Conservation (phyloP, 768 basidiomycete species). For the Podaxis sp. region DNA sequence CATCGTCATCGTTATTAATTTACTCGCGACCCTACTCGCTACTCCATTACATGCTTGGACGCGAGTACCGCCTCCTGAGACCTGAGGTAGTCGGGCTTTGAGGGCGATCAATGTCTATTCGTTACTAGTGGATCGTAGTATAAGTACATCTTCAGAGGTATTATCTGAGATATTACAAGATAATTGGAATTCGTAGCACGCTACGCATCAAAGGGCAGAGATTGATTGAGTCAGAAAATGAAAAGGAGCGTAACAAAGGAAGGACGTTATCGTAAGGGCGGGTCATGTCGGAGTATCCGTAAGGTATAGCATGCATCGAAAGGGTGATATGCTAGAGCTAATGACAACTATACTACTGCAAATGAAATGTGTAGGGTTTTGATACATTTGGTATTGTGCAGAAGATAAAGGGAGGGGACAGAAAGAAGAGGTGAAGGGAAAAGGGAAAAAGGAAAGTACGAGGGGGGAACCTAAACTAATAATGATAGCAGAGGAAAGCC, state of each 20-base stretch:
- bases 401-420: background rate
- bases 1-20: background rate
- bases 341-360: conserved; percentile 14
- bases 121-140: background rate
- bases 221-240: background rate
- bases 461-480: conserved; percentile 1
- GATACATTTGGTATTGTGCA: conserved; percentile 8
- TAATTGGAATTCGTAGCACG: background rate
- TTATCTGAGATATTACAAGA: background rate
- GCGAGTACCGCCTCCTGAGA: background rate
- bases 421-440: background rate
- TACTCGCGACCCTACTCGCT: background rate
- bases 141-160: background rate
- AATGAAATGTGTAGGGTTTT: conserved; percentile 12
- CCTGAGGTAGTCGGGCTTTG: background rate
- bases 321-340: conserved; percentile 1
- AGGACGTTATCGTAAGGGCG: background rate
- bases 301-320: background rate
- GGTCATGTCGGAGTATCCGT: conserved; percentile 2
- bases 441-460: background rate
- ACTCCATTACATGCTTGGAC: background rate
- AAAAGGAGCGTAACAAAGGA: background rate
- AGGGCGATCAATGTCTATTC: background rate
- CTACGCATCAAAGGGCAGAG: background rate
- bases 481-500: conserved; percentile 11